These are phyloP conservation scores for Aquilaria yunnanensis DNA, from an alignment of 345 rosid species.

Conservation along the genomic window DNA sequence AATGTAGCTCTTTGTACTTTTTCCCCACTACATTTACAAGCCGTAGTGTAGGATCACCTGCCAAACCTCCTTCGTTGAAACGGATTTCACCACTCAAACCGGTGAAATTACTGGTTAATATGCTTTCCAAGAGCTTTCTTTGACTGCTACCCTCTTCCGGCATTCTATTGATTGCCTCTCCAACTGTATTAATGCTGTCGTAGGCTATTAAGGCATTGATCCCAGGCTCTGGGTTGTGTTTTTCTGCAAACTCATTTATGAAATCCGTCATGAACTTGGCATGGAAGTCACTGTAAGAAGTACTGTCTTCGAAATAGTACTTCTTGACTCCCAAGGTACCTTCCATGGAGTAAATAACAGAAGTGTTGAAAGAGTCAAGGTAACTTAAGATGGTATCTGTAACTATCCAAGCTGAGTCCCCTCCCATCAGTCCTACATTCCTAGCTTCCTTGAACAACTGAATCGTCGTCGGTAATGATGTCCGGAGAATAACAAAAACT, in stretches of 20 bases:
- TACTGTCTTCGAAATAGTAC: constrained; percentile 11
- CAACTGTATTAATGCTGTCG: constrained; percentile 27
- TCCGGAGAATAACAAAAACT: constrained; percentile 38
- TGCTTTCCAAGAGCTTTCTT: constrained; percentile 7
- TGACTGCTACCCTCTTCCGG: constrained; percentile 3
- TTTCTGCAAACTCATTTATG: constrained; percentile 16
- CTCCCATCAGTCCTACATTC: constrained; percentile 27
- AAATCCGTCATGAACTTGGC: constrained; percentile 18
- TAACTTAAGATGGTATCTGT: constrained; percentile 21
- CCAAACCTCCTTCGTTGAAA: constrained; percentile 11
- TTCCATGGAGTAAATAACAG: constrained; percentile 37
- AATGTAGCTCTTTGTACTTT: constrained; percentile 24
- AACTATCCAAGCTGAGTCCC: constrained; percentile 42
- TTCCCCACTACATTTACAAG: constrained; percentile 26
- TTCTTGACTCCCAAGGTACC: constrained; percentile 42
- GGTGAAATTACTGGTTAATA: constrained; percentile 20
- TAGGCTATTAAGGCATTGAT: constrained; percentile 30
- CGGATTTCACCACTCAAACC: constrained; percentile 39
- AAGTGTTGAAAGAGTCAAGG: constrained; percentile 26
- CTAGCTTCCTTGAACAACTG: constrained; percentile 36
- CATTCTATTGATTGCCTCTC: constrained; percentile 9
- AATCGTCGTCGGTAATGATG: constrained; percentile 28
- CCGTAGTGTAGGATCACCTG: constrained; percentile 2
- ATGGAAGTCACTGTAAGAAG: constrained; percentile 18
- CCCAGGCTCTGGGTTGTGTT: constrained; percentile 28